These are phyloP conservation scores for Sungouiozyma intestinalis DNA, from an alignment of 805 yeast species.

Conservation along the genomic window DNA sequence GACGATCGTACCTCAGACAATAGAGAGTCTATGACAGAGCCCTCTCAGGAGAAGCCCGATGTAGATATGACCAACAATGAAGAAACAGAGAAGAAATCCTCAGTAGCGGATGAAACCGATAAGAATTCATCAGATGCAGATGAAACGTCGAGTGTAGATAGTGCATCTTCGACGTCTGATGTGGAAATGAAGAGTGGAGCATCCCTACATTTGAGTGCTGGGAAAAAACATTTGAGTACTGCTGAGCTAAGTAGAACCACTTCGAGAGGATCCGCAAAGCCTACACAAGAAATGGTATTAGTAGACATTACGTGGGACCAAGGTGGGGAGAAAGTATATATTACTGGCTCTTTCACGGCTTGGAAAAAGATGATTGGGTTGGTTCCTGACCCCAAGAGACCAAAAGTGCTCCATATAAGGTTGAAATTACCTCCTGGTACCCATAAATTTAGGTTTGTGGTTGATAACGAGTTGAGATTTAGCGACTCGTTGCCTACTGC, in stretches of 20 bases:
- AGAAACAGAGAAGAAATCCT: not conserved
- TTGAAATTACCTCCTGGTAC: slow-evolving; percentile 79
- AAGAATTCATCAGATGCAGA: not conserved
- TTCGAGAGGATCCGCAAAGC: slow-evolving; percentile 14
- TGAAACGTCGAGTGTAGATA: not conserved
- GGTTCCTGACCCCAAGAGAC: slow-evolving; percentile 29
- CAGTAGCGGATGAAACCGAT: not conserved
- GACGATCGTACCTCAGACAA: slow-evolving; percentile 31
- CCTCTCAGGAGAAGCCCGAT: not conserved
- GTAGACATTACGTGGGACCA: slow-evolving; percentile 87
- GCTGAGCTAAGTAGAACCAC: slow-evolving; percentile 1
- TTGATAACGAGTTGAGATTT: slow-evolving; percentile 82
- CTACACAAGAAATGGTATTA: slow-evolving; percentile 27
- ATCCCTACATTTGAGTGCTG: not conserved
- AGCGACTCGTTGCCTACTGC: slow-evolving; percentile 86
- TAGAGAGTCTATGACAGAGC: not conserved
- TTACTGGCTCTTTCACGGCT: slow-evolving; percentile 94
- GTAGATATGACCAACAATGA: not conserved
- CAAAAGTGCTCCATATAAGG: slow-evolving; percentile 44
- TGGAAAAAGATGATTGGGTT: slow-evolving; percentile 97
- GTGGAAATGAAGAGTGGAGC: not conserved
- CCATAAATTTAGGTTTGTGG: slow-evolving; percentile 84
- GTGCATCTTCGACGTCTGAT: not conserved
- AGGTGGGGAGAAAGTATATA: slow-evolving; percentile 89
- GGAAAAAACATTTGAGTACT: slow-evolving; percentile 1